A percentile compares a stretch with the other conserved stretches of the same genome.
Conservation (phyloP, 2,329 filamentous ascomycete species). For the Sarocladiaceae sp. region DNA sequence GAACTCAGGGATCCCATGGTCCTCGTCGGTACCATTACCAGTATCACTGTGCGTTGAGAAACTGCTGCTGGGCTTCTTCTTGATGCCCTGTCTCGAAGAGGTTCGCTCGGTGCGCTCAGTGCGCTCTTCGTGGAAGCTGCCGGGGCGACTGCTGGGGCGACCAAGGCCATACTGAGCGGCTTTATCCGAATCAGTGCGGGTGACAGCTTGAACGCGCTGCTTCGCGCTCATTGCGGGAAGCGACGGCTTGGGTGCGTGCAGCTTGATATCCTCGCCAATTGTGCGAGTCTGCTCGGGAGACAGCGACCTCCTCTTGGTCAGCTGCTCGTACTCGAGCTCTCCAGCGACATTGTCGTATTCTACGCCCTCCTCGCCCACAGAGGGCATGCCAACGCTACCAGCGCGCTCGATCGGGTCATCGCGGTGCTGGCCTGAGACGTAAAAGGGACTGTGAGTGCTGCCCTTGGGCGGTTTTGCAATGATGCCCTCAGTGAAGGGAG, state of each 20-base stretch:
- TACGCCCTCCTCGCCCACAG: slow-evolving; percentile 80
- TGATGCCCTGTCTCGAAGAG: slow-evolving; percentile 44
- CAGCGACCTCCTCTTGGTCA: slow-evolving; percentile 23
- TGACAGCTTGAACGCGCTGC: slow-evolving; percentile 75
- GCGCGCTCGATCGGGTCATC: slow-evolving; percentile 51
- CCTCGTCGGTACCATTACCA: slow-evolving; percentile 50
- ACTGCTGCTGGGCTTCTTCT: slow-evolving; percentile 58
- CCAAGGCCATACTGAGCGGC: slow-evolving; percentile 82
- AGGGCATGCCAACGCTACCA: slow-evolving; percentile 74
- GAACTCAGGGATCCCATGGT: slow-evolving; percentile 87
- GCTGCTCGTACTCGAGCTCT: slow-evolving; percentile 27
- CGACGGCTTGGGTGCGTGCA: slow-evolving; percentile 85
- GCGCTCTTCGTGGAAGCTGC: slow-evolving; percentile 22
- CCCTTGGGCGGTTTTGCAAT: slow-evolving; percentile 34
- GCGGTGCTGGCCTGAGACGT: slow-evolving; percentile 24
- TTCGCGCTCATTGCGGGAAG: slow-evolving; percentile 76
- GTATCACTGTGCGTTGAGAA: slow-evolving; percentile 46
- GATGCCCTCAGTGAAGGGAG: slow-evolving; percentile 73
- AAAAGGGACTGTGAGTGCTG: slow-evolving; percentile 27
- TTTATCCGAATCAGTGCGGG: slow-evolving; percentile 82
- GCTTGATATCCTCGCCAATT: slow-evolving; percentile 72
- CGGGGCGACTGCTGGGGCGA: slow-evolving; percentile 48
- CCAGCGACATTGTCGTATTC: slow-evolving; percentile 66
- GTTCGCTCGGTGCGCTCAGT: slow-evolving; percentile 21
- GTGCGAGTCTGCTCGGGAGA: slow-evolving; percentile 70